These are phyloP conservation scores for Ottelia alismoides DNA, from an alignment of 106 monocot species.

Conservation along the genomic window DNA sequence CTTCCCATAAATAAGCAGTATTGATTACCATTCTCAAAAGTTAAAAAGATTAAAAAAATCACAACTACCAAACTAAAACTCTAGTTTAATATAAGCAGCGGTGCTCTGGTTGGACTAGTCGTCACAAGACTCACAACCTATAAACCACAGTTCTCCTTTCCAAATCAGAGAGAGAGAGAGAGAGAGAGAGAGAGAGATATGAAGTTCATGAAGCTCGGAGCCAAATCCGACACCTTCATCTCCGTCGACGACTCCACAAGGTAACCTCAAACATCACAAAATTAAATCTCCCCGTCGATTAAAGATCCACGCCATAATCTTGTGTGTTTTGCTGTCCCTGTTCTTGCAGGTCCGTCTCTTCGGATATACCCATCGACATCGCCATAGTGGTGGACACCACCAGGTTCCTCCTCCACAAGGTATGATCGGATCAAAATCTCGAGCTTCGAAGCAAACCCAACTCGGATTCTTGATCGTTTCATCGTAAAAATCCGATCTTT, in stretches of 20 bases:
- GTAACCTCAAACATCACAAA: slow-evolving; percentile 7
- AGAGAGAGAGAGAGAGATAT: slow-evolving; percentile 22
- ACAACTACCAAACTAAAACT: too few relatives aligned
- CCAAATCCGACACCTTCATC: slow-evolving; percentile 68
- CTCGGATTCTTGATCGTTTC: not conserved
- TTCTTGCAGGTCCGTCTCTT: slow-evolving; percentile 39
- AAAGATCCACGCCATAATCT: too few relatives aligned
- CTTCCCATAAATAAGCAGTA: too few relatives aligned
- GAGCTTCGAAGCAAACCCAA: too few relatives aligned
- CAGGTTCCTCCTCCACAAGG: slow-evolving; percentile 74
- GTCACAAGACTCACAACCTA: too few relatives aligned
- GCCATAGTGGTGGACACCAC: slow-evolving; percentile 44
- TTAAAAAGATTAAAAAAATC: too few relatives aligned
- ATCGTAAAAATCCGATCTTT: not conserved
- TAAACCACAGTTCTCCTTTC: too few relatives aligned
- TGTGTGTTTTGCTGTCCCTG: not conserved
- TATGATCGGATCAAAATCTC: slow-evolving; percentile 3
- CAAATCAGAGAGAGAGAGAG: too few relatives aligned
- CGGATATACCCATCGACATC: slow-evolving; percentile 70
- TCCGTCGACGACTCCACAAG: slow-evolving; percentile 46
- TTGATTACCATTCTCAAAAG: too few relatives aligned
- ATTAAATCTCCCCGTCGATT: too few relatives aligned
- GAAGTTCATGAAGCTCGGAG: slow-evolving; percentile 99
- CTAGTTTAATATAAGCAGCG: too few relatives aligned
- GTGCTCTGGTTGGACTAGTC: too few relatives aligned